Evolutionary conservation across 139 green algal species (phyloP), one percentile per base, ranked within the genome.

Genomic region (Coccomyxa sp.): DNA sequence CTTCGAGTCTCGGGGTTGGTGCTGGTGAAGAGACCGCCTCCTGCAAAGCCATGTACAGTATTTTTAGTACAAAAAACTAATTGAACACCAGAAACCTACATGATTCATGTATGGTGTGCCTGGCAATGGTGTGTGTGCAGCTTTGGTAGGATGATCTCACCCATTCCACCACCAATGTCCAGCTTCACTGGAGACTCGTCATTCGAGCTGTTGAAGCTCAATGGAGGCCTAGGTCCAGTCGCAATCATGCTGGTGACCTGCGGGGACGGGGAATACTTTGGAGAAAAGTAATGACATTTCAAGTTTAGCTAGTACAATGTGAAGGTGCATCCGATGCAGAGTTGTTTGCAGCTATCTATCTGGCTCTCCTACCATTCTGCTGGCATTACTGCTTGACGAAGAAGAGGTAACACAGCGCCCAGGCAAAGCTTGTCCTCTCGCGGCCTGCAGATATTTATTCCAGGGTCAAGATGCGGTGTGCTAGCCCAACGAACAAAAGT

Each of bases 1-100:
- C 96, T 90, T 14, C 97, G 92, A 17, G 93, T 85, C 88, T 99
- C 94, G 25, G 97, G 97, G 89, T 96, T 91, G 25, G 94, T 95
- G 83, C 86, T 95, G 31, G 97, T 99, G 91, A 98, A 99, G 63
- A 96, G 83, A 60, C 96, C 96, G 28, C 87, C 88, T 59, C 51
- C 77, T 68, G 77, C 77, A 31, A 31, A 68, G 57, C 51, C 67
- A 1, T 21, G 7, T 10, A 1, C 71, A 45, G 71, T 38, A 1
- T 28, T 25, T 25, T 71, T 1, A 71, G 63, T 1, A 71, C 18
- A 25, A 71, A 9, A 71, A 15, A 71, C 63, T 11, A 71, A 15
- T 9, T 71, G 9, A 21, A 3, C 63, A 28, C 63, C 38, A 7
- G 3, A 51, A 51, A 51, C 7, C 7, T 7, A 51, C 38, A 51